A percentile compares a stretch with the other conserved stretches of the same genome.
These are phyloP conservation scores for Entophlyctis helioformis DNA, from an alignment of 192 early-diverging fungal species.

Conservation along the genomic window DNA sequence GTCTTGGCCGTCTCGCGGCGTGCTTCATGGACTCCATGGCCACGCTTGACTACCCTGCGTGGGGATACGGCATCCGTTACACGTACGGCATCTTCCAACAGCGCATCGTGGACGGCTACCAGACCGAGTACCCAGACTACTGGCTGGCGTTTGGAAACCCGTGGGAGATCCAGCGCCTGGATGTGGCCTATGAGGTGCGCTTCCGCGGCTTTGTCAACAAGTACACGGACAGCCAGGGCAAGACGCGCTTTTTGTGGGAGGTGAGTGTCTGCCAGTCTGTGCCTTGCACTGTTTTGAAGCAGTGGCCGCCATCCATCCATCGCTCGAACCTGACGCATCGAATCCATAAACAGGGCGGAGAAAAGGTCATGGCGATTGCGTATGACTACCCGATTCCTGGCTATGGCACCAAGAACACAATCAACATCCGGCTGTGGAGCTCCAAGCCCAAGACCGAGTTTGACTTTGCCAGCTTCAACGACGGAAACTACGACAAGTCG, in stretches of 20 bases:
- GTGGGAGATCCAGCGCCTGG: slow-evolving; percentile 90
- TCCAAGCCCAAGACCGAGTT: slow-evolving; percentile 84
- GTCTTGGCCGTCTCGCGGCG: slow-evolving; percentile 87
- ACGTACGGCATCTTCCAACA: slow-evolving; percentile 99
- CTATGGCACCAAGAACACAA: slow-evolving; percentile 84
- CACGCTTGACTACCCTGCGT: slow-evolving; percentile 78
- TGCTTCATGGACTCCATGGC: slow-evolving; percentile 98
- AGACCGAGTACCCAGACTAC: slow-evolving; percentile 87
- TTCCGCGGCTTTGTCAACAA: slow-evolving; percentile 84
- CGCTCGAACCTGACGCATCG: too few relatives aligned
- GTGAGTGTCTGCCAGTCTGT: not conserved
- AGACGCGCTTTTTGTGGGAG: slow-evolving; percentile 70
- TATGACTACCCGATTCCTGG: slow-evolving; percentile 97
- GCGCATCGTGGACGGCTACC: slow-evolving; percentile 89
- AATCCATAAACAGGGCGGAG: slow-evolving; percentile 40
- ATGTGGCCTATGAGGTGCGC: slow-evolving; percentile 78
- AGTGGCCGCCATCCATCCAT: too few relatives aligned
- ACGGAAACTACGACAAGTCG: slow-evolving; percentile 83
- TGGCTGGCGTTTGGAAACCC: slow-evolving; percentile 95
- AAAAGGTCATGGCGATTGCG: slow-evolving; percentile 81
- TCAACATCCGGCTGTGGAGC: slow-evolving; percentile 96
- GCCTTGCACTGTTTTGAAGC: too few relatives aligned
- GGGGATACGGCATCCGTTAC: slow-evolving; percentile 90
- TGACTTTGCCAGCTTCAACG: slow-evolving; percentile 61
- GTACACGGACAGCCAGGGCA: slow-evolving; percentile 49